Evolutionary conservation across 2,329 filamentous ascomycete genomes (phyloP).

Genomic region (Diplodia scrobiculata): DNA sequence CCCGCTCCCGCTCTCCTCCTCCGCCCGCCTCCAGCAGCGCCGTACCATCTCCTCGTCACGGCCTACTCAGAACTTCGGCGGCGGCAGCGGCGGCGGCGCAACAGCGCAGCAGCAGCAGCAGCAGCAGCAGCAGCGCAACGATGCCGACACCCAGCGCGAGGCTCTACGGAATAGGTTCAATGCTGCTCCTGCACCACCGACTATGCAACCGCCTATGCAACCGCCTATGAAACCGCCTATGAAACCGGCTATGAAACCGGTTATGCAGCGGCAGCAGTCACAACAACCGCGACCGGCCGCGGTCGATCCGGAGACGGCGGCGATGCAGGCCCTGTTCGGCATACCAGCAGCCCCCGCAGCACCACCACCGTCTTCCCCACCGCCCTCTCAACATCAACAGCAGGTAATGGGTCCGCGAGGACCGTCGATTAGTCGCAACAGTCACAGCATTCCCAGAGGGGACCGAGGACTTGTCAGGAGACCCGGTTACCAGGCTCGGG

Average conservation of each 20-base stretch:
- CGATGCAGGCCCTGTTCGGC: background rate
- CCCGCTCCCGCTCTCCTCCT: background rate
- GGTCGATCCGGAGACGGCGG: background rate
- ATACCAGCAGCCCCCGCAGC: too few species aligned
- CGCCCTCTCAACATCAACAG: too few species aligned
- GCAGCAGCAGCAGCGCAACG: conserved; percentile 40
- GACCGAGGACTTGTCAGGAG: background rate
- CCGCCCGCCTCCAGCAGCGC: conserved; percentile 34
- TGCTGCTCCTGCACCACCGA: background rate
- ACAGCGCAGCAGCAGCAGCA: conserved; percentile 38
- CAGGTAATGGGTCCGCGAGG: background rate
- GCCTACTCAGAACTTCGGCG: background rate
- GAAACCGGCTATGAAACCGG: too few species aligned
- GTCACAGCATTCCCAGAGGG: too few species aligned
- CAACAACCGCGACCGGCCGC: background rate
- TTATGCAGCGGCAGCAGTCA: too few species aligned
- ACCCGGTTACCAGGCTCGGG: background rate
- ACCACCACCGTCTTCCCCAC: too few species aligned
- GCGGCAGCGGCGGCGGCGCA: conserved; percentile 39
- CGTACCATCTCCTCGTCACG: conserved; percentile 34
- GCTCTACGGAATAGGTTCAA: background rate
- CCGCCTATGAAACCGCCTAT: too few species aligned
- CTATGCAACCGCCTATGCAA: too few species aligned
- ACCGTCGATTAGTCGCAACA: background rate
- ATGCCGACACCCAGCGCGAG: conserved; percentile 2